Base-by-base conservation (phyloP, 2,329 filamentous ascomycete genomes). In the Fusarium sacchari region DNA sequence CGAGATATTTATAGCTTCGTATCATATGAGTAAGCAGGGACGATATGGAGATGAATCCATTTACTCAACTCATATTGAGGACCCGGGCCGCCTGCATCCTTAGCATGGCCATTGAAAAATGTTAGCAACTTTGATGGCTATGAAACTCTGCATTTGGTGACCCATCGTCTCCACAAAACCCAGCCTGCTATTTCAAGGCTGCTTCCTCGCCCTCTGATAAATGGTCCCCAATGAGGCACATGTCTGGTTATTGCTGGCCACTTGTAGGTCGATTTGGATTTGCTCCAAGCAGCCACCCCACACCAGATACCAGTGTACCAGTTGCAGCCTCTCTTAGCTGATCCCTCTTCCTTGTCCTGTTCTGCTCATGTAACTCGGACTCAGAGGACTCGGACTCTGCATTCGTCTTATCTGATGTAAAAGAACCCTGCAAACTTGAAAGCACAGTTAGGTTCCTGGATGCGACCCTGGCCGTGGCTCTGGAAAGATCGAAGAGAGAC, bases 241-340 rank as follows among this genome's bases (percentile, higher is more conserved):
- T 5, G 30, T 20, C 12, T 46, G 28, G 28, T 46, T 52, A 71
- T n/a, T 64, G 60, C 49, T 75, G 63, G 28, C 63, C 59, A 32
- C 61, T 44, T 43, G 60, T 56, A 47, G 69, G 64, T 46, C 79
- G 76, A 43, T 72, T 79, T 3, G 79, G 74, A 62, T 81, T 83
- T n/a, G 90, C 91, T 12, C 89, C 89, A 66, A 93, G 87, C 52
- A 93, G 80, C 91, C 91, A 93, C 1, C 91, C 90, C 30, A 93
- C 88, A 24, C 91, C 89, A 47, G 89, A 90, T 6, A 91, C 91
- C 52, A 93, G 80, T 4, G 90, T 91, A n/a, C 89, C 90, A 62
- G 91, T 89, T 14, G 91, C 91, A 40, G 87, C 91, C 67, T 92
- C 90, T 71, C 89, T 85, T 44, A 93, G 77, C 80, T 92, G 91